Percentiles rank a stretch among this genome's conserved stretches.
These are phyloP conservation scores for Vachellia collinsii DNA, from an alignment of 306 rosid species.

Conservation along the genomic window DNA sequence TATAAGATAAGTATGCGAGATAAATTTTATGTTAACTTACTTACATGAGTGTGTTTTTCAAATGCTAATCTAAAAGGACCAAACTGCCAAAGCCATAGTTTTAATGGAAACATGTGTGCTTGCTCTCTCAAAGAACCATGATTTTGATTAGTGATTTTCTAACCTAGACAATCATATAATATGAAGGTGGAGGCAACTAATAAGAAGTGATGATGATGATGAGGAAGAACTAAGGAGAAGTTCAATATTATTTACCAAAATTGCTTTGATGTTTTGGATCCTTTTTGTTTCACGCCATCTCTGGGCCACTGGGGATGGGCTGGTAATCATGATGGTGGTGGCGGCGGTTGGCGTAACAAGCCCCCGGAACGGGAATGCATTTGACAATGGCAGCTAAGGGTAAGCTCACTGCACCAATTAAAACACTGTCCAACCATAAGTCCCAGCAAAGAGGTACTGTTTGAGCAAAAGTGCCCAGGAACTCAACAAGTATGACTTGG, in stretches of 20 bases:
- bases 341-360: not conserved
- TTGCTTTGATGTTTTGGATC: not conserved
- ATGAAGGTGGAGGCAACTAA: not conserved
- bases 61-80: too few species aligned
- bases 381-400: slow-evolving; percentile 58
- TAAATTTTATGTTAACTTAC: too few species aligned
- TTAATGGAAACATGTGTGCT: not conserved
- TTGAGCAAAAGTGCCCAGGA: slow-evolving; percentile 72
- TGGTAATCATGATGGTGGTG: slow-evolving; percentile 67
- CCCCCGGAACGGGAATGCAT: slow-evolving; percentile 62
- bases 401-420: slow-evolving; percentile 73
- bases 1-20: too few species aligned
- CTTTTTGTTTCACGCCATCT: slow-evolving; percentile 48
- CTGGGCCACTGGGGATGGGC: slow-evolving; percentile 79
- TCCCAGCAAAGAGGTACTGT: slow-evolving; percentile 62
- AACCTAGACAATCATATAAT: too few species aligned
- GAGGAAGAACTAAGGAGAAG: not conserved
- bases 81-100: not conserved
- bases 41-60: too few species aligned
- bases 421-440: slow-evolving; percentile 60
- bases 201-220: not conserved
- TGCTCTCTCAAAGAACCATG: not conserved
- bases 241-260: not conserved
- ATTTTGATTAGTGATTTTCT: not conserved
- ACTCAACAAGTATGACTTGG: slow-evolving; percentile 71